Conservation (phyloP, 305 asterid genomes). For the Fraxinus floribunda region DNA sequence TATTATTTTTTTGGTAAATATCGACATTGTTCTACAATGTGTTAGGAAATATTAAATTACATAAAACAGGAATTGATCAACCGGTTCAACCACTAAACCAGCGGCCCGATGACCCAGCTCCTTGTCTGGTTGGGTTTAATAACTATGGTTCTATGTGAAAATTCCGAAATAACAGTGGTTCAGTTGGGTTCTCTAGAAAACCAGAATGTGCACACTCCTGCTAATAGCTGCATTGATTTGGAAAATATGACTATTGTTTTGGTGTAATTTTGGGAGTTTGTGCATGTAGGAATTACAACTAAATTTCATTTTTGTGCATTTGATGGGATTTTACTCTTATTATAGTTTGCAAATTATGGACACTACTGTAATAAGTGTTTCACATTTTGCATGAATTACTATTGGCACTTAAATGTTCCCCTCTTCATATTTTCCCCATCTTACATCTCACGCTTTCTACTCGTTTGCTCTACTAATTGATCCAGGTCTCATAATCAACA, state of each 20-base stretch:
- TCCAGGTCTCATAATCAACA: constrained; percentile 21
- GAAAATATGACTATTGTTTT: background rate
- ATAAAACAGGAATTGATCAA: background rate
- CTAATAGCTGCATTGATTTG: background rate
- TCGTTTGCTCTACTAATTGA: constrained; percentile 10
- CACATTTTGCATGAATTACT: background rate
- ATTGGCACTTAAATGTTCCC: background rate
- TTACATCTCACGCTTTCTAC: background rate
- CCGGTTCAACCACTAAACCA: background rate
- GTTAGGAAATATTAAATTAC: background rate
- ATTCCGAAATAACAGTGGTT: background rate
- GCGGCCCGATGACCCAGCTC: background rate
- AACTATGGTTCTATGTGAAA: background rate
- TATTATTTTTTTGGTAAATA: background rate
- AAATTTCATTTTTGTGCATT: background rate
- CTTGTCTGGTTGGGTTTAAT: background rate
- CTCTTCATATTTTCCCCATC: background rate
- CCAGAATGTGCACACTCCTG: background rate
- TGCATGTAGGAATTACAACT: background rate
- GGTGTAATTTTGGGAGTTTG: background rate
- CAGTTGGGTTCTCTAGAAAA: background rate
- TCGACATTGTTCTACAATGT: background rate
- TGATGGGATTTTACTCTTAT: background rate
- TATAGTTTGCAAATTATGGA: background rate
- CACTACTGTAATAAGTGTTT: background rate